These are phyloP conservation scores for Zygoascus sp. DNA, from an alignment of 1,139 yeast species.

Conservation along the genomic window DNA sequence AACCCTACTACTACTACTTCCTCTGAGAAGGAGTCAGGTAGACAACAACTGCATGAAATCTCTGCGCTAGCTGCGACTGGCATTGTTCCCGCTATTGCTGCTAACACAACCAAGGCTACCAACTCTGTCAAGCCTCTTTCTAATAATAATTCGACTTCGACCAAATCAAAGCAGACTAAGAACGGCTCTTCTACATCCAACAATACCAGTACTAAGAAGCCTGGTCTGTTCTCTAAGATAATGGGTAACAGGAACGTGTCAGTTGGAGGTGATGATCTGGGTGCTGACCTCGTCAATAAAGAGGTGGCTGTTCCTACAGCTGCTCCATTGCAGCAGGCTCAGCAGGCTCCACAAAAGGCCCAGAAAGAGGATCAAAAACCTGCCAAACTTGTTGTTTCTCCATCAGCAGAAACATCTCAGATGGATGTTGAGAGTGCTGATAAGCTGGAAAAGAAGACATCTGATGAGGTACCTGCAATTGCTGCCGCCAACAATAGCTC, in stretches of 20 bases:
- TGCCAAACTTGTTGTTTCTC: too few species aligned
- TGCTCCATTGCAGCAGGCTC: too few species aligned
- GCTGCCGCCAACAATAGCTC: not conserved
- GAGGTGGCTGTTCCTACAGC: constrained; percentile 15
- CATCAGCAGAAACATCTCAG: too few species aligned
- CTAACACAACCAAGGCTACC: not conserved
- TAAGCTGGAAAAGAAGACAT: not conserved
- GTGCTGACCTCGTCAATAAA: too few species aligned
- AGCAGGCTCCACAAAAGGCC: too few species aligned
- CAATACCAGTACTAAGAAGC: not conserved
- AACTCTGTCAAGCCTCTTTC: not conserved
- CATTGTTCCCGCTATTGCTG: not conserved
- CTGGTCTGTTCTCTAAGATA: constrained; percentile 2
- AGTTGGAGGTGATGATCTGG: constrained; percentile 22
- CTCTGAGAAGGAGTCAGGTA: not conserved
- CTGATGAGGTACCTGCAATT: constrained; percentile 2
- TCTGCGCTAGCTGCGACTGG: not conserved
- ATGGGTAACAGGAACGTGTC: constrained; percentile 14
- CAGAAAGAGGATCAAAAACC: too few species aligned
- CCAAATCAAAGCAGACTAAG: not conserved
- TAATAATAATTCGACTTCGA: not conserved
- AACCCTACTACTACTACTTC: not conserved
- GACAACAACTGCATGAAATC: not conserved
- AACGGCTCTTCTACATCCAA: not conserved
- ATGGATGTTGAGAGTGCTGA: not conserved